Evolutionary conservation across 345 rosid species (phyloP).

Genomic region (Eucalyptus cloeziana): DNA sequence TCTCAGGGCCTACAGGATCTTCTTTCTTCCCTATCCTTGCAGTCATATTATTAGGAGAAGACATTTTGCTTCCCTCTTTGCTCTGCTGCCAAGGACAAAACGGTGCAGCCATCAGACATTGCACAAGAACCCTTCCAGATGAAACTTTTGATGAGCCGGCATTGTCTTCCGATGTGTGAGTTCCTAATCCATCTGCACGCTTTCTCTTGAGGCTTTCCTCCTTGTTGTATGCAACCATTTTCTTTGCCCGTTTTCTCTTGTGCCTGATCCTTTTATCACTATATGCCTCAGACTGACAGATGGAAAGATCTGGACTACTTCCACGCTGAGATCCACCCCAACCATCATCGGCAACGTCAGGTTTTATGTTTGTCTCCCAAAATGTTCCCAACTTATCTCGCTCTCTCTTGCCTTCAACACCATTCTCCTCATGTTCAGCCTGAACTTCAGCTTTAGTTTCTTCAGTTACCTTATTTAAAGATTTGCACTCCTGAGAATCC

Average conservation of each 20-base stretch:
- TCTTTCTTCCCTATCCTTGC: slow-evolving; percentile 22
- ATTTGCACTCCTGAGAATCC: neutral
- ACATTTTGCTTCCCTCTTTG: neutral
- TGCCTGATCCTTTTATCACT: neutral
- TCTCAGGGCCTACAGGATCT: neutral
- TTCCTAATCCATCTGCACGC: neutral
- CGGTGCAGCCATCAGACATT: slow-evolving; percentile 16
- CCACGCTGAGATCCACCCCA: neutral
- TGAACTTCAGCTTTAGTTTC: neutral
- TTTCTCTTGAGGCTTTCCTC: neutral
- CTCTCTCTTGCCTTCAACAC: neutral
- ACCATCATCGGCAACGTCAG: neutral
- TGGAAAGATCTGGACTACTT: slow-evolving; percentile 1
- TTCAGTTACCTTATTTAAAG: neutral
- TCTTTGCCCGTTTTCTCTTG: slow-evolving; percentile 2
- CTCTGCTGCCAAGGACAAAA: slow-evolving; percentile 2
- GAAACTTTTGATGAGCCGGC: neutral
- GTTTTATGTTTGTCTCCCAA: neutral
- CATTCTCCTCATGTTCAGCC: neutral
- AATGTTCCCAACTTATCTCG: neutral
- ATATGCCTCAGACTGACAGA: neutral
- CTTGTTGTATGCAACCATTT: neutral
- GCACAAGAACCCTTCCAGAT: slow-evolving; percentile 1
- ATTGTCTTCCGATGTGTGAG: neutral
- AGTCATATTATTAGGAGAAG: neutral